A percentile compares a stretch with the other conserved stretches of the same genome.
Evolutionary conservation across 176 grass and related monocot species (phyloP).

Genomic region (maize (Zea mays)): Zm-B73-REFERENCE-NAM-5.0 NC_050097.1:153203001-153203500

Average conservation of each 20-base stretch:
- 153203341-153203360: background rate
- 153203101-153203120: background rate
- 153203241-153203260: background rate
- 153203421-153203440: background rate
- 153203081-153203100: background rate
- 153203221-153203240: background rate
- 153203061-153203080: background rate
- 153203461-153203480: too few relatives aligned
- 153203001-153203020: too few relatives aligned
- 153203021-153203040: background rate
- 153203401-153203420: background rate
- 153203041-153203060: background rate
- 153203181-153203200: background rate
- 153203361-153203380: background rate
- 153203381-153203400: background rate
- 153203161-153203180: background rate
- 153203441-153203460: too few relatives aligned
- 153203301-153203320: conserved; percentile 4
- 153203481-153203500: background rate
- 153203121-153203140: background rate
- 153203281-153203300: background rate
- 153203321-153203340: background rate
- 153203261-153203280: background rate
- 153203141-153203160: background rate
- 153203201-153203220: background rate